Evolutionary conservation across 805 yeast species (phyloP), one percentile per base, ranked within the genome.

Genomic region (Saturnispora zaruensis): DNA sequence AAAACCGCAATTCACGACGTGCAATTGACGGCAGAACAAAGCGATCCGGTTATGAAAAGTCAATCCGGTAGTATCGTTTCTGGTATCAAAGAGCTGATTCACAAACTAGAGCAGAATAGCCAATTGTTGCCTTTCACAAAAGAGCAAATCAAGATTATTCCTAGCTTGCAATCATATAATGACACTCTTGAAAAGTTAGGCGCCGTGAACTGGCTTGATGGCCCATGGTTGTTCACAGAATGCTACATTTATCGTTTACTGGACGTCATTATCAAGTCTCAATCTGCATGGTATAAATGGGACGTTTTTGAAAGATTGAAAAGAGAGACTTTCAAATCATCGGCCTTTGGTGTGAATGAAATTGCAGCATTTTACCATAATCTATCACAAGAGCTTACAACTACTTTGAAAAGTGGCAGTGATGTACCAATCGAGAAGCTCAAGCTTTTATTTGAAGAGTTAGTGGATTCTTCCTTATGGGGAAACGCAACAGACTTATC

Each of bases 401-500:
- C 30, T 5, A 21, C 50, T 5, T 24, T 45, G 14, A 8, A 46
- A 5, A 57, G 61, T 11, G 5, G 56, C 3, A 76, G 72, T 51
- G 53, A 53, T 8, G 30, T 41, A 13, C 30, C 49, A 38, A 18
- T 13, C 1, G 80, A 76, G 4, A 64, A 75, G 0, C 65, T 82
- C 54, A 65, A 72, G 53, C 58, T 83, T 11, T 69, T 88, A 42
- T 90, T 89, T 71, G 77, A 74, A 53, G 99, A 93, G 64, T 85
- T 90, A 54, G 68, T 86, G 41, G 96, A 89, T 62, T 78, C 91
- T 49, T 87, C 96, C 0, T 68, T 93, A 48, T 93, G 99, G 99
- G 99, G 99, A 25, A 93, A 93, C 66, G 97, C 98, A 18, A 87
- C 97, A 4, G 99, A 93, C 66, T 75, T 93, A 61, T 88, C 97